phyloP scores from a whole-genome alignment of 768 basidiomycete genomes.

The Mycena venus region DNA sequence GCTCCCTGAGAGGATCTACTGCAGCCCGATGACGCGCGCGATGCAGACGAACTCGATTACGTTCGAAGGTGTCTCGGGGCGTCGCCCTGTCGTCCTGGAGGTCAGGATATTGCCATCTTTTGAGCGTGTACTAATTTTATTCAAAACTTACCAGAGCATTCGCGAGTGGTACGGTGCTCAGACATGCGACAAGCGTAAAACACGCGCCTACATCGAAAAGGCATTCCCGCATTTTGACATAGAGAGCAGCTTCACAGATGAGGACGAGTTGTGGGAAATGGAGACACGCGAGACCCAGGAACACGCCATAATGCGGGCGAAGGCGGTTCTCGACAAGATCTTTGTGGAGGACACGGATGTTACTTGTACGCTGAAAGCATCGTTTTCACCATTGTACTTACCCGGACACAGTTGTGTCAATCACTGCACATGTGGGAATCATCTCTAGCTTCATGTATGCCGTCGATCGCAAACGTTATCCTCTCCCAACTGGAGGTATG shows the following conservation, averaged over 20 bases:
- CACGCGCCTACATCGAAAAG: not conserved
- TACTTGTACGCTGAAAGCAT: not conserved
- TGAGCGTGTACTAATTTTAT: not conserved
- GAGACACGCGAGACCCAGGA: not conserved
- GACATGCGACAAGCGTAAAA: not conserved
- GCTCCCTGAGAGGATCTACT: constrained; percentile 68
- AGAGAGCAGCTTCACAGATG: too few species aligned
- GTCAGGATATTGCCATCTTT: not conserved
- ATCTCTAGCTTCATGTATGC: not conserved
- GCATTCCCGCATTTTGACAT: not conserved
- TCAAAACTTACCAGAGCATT: not conserved
- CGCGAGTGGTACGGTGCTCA: not conserved
- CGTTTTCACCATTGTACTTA: not conserved
- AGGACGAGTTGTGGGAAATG: not conserved
- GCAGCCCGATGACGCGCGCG: too few species aligned
- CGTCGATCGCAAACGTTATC: not conserved
- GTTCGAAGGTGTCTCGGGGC: constrained; percentile 53
- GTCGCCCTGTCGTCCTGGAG: not conserved
- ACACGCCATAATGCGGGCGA: not conserved
- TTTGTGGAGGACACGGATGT: not conserved
- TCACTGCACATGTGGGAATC: not conserved
- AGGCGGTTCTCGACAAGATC: not conserved
- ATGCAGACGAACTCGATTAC: too few species aligned
- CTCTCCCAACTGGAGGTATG: not conserved
- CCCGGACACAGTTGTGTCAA: not conserved